Evolutionary conservation across 495 filamentous ascomycete species (phyloP), one percentile per base, ranked within the genome.

Genomic region (Platismatia glauca): DNA sequence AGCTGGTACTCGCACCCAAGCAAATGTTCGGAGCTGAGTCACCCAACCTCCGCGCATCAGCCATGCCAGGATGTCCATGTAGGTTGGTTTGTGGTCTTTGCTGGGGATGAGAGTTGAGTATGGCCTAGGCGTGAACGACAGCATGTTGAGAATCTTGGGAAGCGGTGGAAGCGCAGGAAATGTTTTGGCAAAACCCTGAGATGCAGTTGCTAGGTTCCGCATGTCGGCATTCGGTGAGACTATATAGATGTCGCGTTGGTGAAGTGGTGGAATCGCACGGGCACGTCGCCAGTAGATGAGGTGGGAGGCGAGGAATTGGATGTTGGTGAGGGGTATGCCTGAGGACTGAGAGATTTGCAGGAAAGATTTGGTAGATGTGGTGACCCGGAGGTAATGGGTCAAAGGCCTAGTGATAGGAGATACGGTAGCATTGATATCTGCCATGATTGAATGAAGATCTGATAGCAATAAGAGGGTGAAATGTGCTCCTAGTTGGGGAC

Each of bases 251-350:
- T 97, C 90, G 38, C 92, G 79, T 39, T 86, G 87, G 66, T 96
- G 90, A 18, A 97, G 81, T 3, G 94, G 94, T 15, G 91, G 89
- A 62, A 98, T 95, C 35, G 92, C 87, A 43, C 93, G 88, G 41
- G 92, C 94, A 57, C 90, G 86, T 37, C 94, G 83, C 91, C 91
- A 97, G 76, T 93, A 95, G 48, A 97, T 90, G 57, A 98, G 85
- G 74, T 97, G 93, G 53, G 88, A 86, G 15, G 91, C 90, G 56
- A 95, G 84, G 69, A 88, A 82, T 62, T 91, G 88, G 64, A 97
- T 87, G 41, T 94, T 88, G 7, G 81, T 75, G 9, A 94, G 80
- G 3, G 88, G 82, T 41, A 97, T 87, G 11, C 83, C 79, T 50
- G 88, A 86, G 43, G 78, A 80, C 29, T 85, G 82, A 27, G 88